Base-by-base conservation (phyloP, 768 basidiomycete species). In the Antrodiella citrinella region DNA sequence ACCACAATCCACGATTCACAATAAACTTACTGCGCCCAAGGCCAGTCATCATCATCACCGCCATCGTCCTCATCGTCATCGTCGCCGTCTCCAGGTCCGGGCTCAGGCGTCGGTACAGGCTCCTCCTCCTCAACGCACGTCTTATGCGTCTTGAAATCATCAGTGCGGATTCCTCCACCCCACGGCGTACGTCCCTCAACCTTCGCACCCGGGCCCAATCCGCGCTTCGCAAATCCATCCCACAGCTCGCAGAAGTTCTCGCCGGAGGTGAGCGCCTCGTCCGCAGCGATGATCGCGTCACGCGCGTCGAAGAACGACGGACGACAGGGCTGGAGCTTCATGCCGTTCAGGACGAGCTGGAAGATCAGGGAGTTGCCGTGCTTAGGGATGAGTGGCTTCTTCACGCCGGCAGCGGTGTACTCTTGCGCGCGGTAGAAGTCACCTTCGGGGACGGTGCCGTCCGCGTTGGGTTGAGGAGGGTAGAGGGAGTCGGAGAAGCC, bases 271-370 rank as follows among this genome's bases (percentile, higher is more conserved):
- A 96, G 76, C 41, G 88, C 69, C 63, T 90, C 72, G 65, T 97
- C 95, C 19, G 95, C 93, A 57, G 91, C 83, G 55, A 95, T 80
- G 65, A 95, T 92, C 13, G 91, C 89, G 64, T 86, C 83, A 52
- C 92, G 82, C 15, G 92, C 87, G 50, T 92, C 83, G 60, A 92
- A 88, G 83, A 95, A 94, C 43, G 74, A 76, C 18, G 95, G 95
- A 22, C 85, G 77, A 70, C 95, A 99, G 3, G 84, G 81, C 63
- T 97, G 94, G 41, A 96, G 72, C 76, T 97, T 97, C 93, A 99
- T 95, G 9, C 76, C 93, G 62, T 86, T 84, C 23, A 98, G 49
- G 40, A 96, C 84, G 42, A 97, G 82, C 75, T 91, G 89, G 10
- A 91, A 66, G 35, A 77, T 71, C 49, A 97, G 72, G 21, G 94